Evolutionary conservation across 345 rosid species (phyloP).

Genomic region (Sonneratia alba): DNA sequence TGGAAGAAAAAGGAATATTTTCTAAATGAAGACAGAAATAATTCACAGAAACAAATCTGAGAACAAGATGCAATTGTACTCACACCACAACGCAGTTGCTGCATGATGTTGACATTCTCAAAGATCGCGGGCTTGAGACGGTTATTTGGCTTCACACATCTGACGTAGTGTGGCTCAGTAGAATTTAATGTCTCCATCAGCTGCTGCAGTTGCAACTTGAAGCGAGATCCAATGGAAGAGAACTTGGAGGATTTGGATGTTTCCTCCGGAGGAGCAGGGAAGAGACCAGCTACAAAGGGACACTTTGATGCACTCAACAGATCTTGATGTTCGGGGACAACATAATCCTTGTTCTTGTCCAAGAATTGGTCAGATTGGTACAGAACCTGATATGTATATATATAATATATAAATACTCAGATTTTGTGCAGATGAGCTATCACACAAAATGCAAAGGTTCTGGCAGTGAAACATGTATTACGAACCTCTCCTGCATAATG

Average conservation of each 20-base stretch:
- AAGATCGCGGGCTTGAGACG: conserved; percentile 82
- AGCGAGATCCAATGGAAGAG: conserved; percentile 90
- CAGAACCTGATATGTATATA: conserved; percentile 39
- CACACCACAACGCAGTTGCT: conserved; percentile 92
- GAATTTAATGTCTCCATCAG: conserved; percentile 91
- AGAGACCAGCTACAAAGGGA: conserved; percentile 81
- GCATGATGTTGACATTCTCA: conserved; percentile 94
- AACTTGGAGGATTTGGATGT: conserved; percentile 85
- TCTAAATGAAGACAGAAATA: background rate
- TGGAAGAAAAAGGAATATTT: background rate
- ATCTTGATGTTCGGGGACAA: conserved; percentile 92
- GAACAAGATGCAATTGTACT: conserved; percentile 24
- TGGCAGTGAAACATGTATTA: background rate
- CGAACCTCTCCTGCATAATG: conserved; percentile 97
- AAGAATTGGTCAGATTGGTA: conserved; percentile 92
- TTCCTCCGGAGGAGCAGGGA: conserved; percentile 85
- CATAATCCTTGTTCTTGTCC: conserved; percentile 98
- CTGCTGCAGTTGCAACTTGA: conserved; percentile 83
- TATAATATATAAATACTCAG: background rate
- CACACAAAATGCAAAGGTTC: background rate
- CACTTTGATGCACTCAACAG: conserved; percentile 68
- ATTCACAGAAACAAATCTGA: background rate
- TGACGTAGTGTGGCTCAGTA: conserved; percentile 89
- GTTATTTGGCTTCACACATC: conserved; percentile 98
- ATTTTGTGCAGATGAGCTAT: background rate